Base-by-base conservation (phyloP, 1,284 basidiomycete genomes). In the Fistulina hepatica region DNA sequence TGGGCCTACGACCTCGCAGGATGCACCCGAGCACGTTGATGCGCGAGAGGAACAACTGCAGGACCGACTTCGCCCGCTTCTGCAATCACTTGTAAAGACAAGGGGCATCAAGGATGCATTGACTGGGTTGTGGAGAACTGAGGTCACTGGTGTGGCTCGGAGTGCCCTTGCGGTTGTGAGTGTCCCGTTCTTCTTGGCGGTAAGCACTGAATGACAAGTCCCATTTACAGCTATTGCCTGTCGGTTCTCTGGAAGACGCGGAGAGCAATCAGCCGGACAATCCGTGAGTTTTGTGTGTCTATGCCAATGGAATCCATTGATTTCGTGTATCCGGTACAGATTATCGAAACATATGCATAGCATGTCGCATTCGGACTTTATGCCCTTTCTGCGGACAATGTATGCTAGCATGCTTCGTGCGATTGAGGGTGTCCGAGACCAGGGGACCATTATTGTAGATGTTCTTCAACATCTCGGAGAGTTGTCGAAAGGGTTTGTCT, bases 21-120 rank as follows among this genome's bases (percentile, higher is more conserved):
- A 48, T 21, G 43, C 42, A 9, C 24, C 21, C 12, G 39, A 36
- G 6, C 36, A 33, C 12, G 17, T 21, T 11, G 38, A 28, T 10
- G 11, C 31, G 3, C 33, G 36, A 11, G 52, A 60, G 22, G 50
- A 59, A 35, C 57, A 62, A 2, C 50, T 86, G 20, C 65, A 67
- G 34, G 76, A 84, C 44, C 65, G 74, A 31, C 51, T 90, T 33
- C 67, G 69, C 13, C 86, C 88, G 1, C 57, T 92, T 35, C 56
- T 95, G 17, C 66, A 77, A 21, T 86, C 85, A 1, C 66, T 97
- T 25, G 59, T 78, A 12, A 70, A 83, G 42, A 90, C 89, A 2
- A 75, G 73, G 21, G 81, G 80, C 5, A 57, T 88, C 25, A 80
- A 80, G 25, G 75, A 79, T 34, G 74, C 83, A 0, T 10, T 31